These are phyloP conservation scores for Byssoonygena ceratinophila DNA, from an alignment of 2,329 filamentous ascomycete species.

Conservation along the genomic window DNA sequence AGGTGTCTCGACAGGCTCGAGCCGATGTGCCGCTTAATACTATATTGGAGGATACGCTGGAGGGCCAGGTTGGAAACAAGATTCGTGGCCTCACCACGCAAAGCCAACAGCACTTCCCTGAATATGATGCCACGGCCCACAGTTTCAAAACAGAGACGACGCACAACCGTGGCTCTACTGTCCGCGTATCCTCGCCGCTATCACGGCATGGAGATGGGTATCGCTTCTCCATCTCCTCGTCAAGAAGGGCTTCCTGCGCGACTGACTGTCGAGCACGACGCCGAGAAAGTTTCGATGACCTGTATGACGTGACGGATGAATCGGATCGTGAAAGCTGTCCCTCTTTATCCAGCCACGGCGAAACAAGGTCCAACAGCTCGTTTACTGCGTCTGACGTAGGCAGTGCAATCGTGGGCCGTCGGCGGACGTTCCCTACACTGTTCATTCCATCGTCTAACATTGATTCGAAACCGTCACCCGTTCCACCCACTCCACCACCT, in stretches of 20 bases:
- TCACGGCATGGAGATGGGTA: constrained; percentile 1
- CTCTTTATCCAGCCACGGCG: constrained; percentile 40
- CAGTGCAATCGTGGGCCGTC: constrained; percentile 33
- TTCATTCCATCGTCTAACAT: constrained; percentile 45
- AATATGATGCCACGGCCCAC: background rate
- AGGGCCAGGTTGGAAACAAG: constrained; percentile 14
- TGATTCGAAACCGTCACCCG: constrained; percentile 39
- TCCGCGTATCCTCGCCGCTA: background rate
- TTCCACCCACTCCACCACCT: constrained; percentile 41
- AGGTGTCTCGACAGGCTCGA: constrained; percentile 4
- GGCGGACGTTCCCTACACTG: constrained; percentile 47
- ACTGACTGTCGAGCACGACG: background rate
- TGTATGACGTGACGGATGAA: constrained; percentile 62
- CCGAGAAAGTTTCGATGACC: constrained; percentile 59
- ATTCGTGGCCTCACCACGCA: background rate
- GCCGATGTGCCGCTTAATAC: constrained; percentile 45
- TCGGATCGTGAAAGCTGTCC: constrained; percentile 56
- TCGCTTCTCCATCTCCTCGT: background rate
- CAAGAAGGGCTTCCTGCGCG: constrained; percentile 1
- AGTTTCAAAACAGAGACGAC: background rate
- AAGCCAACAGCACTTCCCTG: background rate
- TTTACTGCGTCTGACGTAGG: constrained; percentile 6
- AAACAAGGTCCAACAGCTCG: constrained; percentile 36
- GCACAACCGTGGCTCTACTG: background rate
- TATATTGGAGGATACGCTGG: constrained; percentile 48